Base-by-base conservation (phyloP, 2,329 filamentous ascomycete genomes). In the Aspergillus fumigatus region DNA sequence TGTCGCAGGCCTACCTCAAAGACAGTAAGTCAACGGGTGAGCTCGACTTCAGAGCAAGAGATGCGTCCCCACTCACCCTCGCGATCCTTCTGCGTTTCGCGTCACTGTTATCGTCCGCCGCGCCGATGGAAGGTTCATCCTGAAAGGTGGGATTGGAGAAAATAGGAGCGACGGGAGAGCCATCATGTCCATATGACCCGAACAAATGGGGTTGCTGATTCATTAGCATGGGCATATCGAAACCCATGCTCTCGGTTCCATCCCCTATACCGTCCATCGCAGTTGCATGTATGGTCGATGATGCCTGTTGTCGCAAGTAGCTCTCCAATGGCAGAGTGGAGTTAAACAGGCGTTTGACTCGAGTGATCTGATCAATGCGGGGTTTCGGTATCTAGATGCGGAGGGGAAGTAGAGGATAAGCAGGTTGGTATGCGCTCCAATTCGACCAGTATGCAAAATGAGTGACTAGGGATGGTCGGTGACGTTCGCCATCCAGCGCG, bases 21-120 rank as follows among this genome's bases (percentile, higher is more conserved):
- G 29, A 53, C 41, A 47, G 57, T 61, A 23, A 59, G 58, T 57
- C 29, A 47, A 23, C n/a, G 5, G n/a, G 26, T 19, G 19, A 21
- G 21, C 32, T 29, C 19, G 47, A 43, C 19, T 32, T 29, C 21
- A 35, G 23, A 17, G 43, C 35, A 53, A n/a, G 26, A 52, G 6
- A 51, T 26, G 32, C 19, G 3, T 40, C 35, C n/a, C 47, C 27
- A 64, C 85, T 79, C 82, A 93, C 90, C 78, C 90, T 85, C 59
- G 92, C 91, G 67, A 96, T 96, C 68, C 92, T 85, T 74, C 92
- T 84, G 71, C 92, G 83, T 80, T 96, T 97, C 21, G 92, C 85
- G 69, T 97, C 93, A 66, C 87, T 90, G 54, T 82, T 82, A 65
- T 81, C 80, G 52, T 83, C 79, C 51, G 77, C 76, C 55, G 71